Evolutionary conservation across 192 early-diverging fungal genomes (phyloP).

Genomic region (Backusella psychrophila): DNA sequence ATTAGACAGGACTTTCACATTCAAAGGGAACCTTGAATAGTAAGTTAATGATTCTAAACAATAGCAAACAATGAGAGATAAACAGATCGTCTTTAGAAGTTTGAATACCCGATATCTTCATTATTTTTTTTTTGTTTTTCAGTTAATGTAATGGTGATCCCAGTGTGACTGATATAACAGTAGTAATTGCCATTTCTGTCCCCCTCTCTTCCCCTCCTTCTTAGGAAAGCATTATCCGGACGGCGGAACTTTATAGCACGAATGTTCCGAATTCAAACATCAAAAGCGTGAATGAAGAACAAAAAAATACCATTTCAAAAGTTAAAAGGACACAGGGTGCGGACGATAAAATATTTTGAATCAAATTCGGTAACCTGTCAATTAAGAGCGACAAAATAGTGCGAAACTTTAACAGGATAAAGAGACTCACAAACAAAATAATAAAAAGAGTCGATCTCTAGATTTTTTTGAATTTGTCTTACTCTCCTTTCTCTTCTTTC

Average conservation of each 20-base stretch:
- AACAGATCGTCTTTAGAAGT: background rate
- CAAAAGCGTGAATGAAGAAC: background rate
- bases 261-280: background rate
- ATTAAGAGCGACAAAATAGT: slow-evolving; percentile 12
- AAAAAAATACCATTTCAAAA: slow-evolving; percentile 1
- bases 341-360: background rate
- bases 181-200: background rate
- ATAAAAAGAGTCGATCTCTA: slow-evolving; percentile 3
- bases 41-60: background rate
- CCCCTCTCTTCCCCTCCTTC: background rate
- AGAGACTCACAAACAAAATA: slow-evolving; percentile 1
- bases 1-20: background rate
- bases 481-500: slow-evolving; percentile 4
- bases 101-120: background rate
- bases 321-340: background rate
- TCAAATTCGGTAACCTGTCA: slow-evolving; percentile 19
- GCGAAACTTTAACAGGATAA: slow-evolving; percentile 1
- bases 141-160: background rate
- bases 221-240: background rate
- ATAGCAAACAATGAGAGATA: background rate
- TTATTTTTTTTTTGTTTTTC: background rate
- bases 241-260: background rate
- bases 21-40: background rate
- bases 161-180: background rate
- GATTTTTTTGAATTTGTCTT: background rate